phyloP scores from a whole-genome alignment of 139 green algal genomes.

The Chlamydomonas urium region DNA sequence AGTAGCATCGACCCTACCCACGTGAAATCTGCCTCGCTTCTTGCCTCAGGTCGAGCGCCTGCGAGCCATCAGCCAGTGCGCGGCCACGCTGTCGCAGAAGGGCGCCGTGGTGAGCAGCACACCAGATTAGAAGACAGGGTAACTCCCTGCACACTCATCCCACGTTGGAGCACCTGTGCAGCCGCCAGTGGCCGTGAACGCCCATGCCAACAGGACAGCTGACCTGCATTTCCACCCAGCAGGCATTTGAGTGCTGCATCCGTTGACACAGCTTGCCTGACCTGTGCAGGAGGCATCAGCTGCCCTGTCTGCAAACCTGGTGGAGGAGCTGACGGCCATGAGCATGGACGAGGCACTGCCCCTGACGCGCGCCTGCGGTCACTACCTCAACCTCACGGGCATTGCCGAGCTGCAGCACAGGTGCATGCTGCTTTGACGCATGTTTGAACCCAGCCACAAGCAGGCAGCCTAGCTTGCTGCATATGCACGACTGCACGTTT shows the following conservation, averaged over 20 bases:
- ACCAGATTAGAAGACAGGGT: background rate
- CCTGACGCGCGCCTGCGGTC: conserved; percentile 70
- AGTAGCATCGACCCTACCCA: no score
- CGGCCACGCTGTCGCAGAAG: conserved; percentile 45
- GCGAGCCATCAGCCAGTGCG: conserved; percentile 17
- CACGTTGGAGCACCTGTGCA: background rate
- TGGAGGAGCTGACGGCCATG: conserved; percentile 75
- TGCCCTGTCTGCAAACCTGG: conserved; percentile 59
- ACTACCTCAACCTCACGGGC: conserved; percentile 79
- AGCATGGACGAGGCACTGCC: conserved; percentile 77
- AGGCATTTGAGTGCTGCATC: no score
- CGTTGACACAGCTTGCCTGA: conserved; percentile 11
- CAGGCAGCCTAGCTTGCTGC: background rate
- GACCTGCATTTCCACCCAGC: background rate
- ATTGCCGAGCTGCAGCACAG: conserved; percentile 83
- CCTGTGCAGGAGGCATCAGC: conserved; percentile 39
- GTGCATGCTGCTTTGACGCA: background rate
- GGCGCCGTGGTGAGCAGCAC: conserved; percentile 48
- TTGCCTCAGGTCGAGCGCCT: no score
- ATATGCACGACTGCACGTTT: background rate
- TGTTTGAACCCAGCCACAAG: background rate
- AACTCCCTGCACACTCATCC: background rate
- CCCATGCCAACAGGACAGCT: background rate
- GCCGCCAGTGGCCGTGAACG: background rate
- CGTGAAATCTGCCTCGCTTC: no score